Conservation (phyloP, 306 rosid genomes). For the Vicia sativa region DNA sequence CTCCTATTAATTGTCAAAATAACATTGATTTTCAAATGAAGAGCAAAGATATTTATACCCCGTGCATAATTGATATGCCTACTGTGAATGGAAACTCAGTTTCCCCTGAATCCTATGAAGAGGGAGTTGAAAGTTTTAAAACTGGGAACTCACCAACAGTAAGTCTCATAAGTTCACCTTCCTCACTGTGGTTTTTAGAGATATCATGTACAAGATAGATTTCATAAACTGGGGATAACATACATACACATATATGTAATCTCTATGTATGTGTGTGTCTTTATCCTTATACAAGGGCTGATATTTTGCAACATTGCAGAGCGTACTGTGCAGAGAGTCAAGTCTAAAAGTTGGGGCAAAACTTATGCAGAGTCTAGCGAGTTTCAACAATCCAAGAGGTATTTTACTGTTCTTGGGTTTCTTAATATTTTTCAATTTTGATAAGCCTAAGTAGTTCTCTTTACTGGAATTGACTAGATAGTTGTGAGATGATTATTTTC, state of each 20-base stretch:
- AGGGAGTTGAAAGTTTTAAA: conserved; percentile 61
- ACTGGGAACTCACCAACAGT: conserved; percentile 58
- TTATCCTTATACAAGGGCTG: conserved; percentile 31
- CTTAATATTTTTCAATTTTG: neutral
- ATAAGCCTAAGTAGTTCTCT: conserved; percentile 24
- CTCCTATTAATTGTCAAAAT: conserved; percentile 58
- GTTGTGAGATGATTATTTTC: conserved; percentile 29
- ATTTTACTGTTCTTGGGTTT: conserved; percentile 23
- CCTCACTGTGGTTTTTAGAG: conserved; percentile 19
- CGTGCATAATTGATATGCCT: conserved; percentile 66
- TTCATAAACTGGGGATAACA: neutral
- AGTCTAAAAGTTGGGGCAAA: conserved; percentile 62
- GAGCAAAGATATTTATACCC: conserved; percentile 53
- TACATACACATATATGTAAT: neutral
- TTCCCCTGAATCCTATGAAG: conserved; percentile 60
- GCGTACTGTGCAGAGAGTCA: conserved; percentile 68
- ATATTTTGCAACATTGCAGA: conserved; percentile 60
- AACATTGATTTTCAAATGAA: conserved; percentile 61
- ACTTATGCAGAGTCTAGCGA: conserved; percentile 58
- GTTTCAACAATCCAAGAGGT: conserved; percentile 67
- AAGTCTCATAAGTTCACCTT: conserved; percentile 49
- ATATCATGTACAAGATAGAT: conserved; percentile 5
- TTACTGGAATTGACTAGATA: conserved; percentile 15
- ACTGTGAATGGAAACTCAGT: conserved; percentile 56
- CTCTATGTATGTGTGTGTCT: neutral